These are phyloP conservation scores for Fusarium sp. DNA, from an alignment of 2,329 filamentous ascomycete species.

Conservation along the genomic window DNA sequence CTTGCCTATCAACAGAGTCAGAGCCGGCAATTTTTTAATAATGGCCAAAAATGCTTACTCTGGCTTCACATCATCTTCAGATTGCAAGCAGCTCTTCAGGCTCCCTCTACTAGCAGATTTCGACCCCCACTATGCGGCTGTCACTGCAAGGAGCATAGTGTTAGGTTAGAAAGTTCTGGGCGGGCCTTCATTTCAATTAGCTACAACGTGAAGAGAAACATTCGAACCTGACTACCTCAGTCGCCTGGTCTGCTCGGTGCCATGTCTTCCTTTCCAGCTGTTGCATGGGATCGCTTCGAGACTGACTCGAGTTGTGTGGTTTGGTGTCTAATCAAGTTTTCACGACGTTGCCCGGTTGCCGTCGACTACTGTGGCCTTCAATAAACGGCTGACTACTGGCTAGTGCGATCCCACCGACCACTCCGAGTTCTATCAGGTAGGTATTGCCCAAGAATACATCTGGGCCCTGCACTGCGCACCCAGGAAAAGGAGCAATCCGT, in stretches of 20 bases:
- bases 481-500: conserved; percentile 28
- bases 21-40: not conserved
- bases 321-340: conserved; percentile 7
- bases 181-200: conserved; percentile 15
- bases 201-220: conserved; percentile 14
- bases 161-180: conserved; percentile 27
- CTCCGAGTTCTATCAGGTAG: conserved; percentile 9
- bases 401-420: conserved; percentile 32
- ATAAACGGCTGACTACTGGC: conserved; percentile 27
- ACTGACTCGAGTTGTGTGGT: not conserved
- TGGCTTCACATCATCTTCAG: not conserved
- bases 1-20: not conserved
- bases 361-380: conserved; percentile 11
- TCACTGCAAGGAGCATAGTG: conserved; percentile 35
- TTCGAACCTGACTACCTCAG: not conserved
- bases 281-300: not conserved
- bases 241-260: not conserved
- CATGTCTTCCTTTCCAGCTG: not conserved
- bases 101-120: conserved; percentile 22
- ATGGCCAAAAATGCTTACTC: not conserved
- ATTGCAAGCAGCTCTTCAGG: not conserved
- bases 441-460: conserved; percentile 26
- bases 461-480: conserved; percentile 22
- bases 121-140: conserved; percentile 34
- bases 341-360: conserved; percentile 16